Conservation (phyloP, 148 eudicot genomes). For the Diospyros kaki region DNA sequence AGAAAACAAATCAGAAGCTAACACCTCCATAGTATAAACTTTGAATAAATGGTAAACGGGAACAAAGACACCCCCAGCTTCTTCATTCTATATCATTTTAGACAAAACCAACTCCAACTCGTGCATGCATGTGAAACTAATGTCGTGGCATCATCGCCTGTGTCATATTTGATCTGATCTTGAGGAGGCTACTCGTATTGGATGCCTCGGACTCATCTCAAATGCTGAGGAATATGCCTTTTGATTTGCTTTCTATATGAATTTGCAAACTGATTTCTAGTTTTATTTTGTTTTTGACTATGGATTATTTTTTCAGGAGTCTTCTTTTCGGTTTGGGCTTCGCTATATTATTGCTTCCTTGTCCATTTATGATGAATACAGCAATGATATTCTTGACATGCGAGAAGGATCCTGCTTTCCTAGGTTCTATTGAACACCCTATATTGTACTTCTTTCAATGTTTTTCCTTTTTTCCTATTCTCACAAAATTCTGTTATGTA, state of each 20-base stretch:
- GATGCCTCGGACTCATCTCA: not conserved
- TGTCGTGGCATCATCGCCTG: not conserved
- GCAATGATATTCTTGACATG: conserved; percentile 88
- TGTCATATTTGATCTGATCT: too few species aligned
- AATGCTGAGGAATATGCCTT: not conserved
- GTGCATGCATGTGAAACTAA: not conserved
- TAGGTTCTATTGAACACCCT: conserved; percentile 34
- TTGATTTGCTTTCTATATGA: not conserved
- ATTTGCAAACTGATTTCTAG: not conserved
- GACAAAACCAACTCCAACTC: not conserved
- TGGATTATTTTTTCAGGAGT: conserved; percentile 52
- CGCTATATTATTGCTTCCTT: conserved; percentile 64
- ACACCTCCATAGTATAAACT: not conserved
- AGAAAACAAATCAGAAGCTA: not conserved
- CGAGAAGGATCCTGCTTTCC: conserved; percentile 94
- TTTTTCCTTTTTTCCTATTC: not conserved
- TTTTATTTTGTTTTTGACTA: not conserved
- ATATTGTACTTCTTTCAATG: too few species aligned
- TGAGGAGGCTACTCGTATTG: not conserved
- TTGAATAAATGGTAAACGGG: not conserved
- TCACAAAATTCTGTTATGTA: conserved; percentile 3
- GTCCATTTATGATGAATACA: conserved; percentile 89
- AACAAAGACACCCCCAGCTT: not conserved
- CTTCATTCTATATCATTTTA: not conserved
- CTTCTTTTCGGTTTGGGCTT: conserved; percentile 74